Evolutionary conservation across 2,329 filamentous ascomycete genomes (phyloP), one percentile per base, ranked within the genome.

Genomic region (Pseudopithomyces chartarum): DNA sequence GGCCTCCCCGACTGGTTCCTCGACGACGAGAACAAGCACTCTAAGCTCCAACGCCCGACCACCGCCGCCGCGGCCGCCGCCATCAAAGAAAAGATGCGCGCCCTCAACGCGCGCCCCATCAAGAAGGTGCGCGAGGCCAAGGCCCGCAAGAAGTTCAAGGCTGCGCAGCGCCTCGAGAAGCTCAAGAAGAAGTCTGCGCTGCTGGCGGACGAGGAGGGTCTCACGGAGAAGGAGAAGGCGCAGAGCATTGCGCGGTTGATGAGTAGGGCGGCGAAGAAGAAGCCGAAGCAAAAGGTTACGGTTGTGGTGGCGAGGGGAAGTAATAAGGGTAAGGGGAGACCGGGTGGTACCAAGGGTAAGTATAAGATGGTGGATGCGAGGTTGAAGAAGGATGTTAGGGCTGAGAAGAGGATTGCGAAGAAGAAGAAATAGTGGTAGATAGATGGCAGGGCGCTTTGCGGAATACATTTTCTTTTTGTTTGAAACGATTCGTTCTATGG

Each of bases 71-170:
- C 90, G 0, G 93, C 94, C 0, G 84, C 86, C 13, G 95, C 95
- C 2, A 97, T 99, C 81, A 93, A 95, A 76, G 94, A 97, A 71
- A 99, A 99, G 79, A 75, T 90, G 72, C 90, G 94, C 32, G 93
- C 95, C 0, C 85, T 96, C 67, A 98, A 99, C 74, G 95, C 94
- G 7, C 87, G 95, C 32, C 95, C 95, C 0, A 98, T 98, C 85
- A 99, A 99, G 85, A 99, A 99, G 82, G 95, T 99, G 32, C 90
- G 91, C 66, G 95, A 99, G 79, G 95, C 95, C 22, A 93, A 96
- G 79, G 94, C 93, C 34, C 85, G 95, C 57, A 99, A 99, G 87
- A 98, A 97, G 81, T 89, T 97, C 78, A 96, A 96, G 84, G 88
- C 93, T 8, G 94, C 92, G 0, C 91, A 96, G 78, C 85, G 86